Conservation (phyloP, 1,284 basidiomycete species). For the Pseudozyma sp. region DNA sequence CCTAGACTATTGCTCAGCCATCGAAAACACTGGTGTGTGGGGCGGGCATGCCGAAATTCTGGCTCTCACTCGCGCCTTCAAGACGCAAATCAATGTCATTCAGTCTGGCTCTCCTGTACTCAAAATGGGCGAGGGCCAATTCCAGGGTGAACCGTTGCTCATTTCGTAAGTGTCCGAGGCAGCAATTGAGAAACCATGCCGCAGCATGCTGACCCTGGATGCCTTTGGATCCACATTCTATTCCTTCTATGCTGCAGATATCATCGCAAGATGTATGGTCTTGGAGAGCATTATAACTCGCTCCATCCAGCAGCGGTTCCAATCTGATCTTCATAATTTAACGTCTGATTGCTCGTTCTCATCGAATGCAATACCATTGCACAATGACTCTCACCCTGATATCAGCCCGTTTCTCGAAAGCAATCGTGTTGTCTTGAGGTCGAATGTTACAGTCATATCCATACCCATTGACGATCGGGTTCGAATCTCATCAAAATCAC, state of each 20-base stretch:
- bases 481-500: too few species aligned
- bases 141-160: conserved; percentile 44
- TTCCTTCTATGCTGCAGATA: conserved; percentile 7
- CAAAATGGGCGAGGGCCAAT: conserved; percentile 77
- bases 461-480: too few species aligned
- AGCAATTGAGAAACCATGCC: conserved; percentile 6
- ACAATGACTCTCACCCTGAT: too few species aligned
- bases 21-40: conserved; percentile 89
- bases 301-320: conserved; percentile 36
- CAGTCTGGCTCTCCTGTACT: conserved; percentile 84
- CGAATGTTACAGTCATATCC: too few species aligned
- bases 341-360: too few species aligned
- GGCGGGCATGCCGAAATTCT: conserved; percentile 97
- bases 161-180: conserved; percentile 37
- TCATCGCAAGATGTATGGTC: conserved; percentile 65
- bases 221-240: neutral
- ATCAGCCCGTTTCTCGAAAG: too few species aligned
- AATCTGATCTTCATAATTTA: too few species aligned
- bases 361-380: neutral
- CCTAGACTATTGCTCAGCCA: conserved; percentile 80
- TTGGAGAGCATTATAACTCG: conserved; percentile 68
- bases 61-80: conserved; percentile 85
- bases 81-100: conserved; percentile 89
- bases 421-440: too few species aligned
- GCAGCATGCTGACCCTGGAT: too few species aligned